Base-by-base conservation (phyloP, 2,329 filamentous ascomycete genomes). In the Sporothrix pseudoabietina region DNA sequence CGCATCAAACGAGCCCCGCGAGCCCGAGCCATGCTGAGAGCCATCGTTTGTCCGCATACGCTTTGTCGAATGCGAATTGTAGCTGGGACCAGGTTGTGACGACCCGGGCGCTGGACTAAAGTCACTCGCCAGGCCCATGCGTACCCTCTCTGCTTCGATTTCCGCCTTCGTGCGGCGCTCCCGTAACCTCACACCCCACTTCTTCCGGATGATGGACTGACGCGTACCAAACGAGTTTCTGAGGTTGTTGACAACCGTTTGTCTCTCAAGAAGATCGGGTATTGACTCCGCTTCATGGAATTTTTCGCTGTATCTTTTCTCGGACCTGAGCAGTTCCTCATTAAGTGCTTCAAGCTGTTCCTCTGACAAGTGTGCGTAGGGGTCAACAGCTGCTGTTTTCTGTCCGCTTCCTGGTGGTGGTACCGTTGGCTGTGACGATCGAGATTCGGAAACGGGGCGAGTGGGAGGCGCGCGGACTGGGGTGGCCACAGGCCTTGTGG, bases 141-240 rank as follows among this genome's bases (percentile, higher is more conserved):
- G 83, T n/a, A 83, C 80, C 9, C 78, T 79, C 74, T 84, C 82
- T 0, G 82, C 81, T 2, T 84, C 81, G 19, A 87, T 84, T 74
- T 86, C 84, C 0, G 81, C 81, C 74, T 78, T 84, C 2, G 83
- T 84, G 0, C 87, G 84, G 14, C 86, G 81, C 75, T 84, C 82
- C 0, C 86, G 83, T 16, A 89, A 81, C 1, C 83, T 83, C 44
- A 89, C 86, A n/a, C 87, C 87, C 74, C 85, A 89, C 74, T 84
- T 88, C 77, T 87, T 89, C 14, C 87, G 84, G 3, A 87, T 85
- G n/a, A 83, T 82, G 71, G 85, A 88, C 77, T 88, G 86, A 73
- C 87, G 87, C 3, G 86, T 88, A 59, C 85, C 85, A 76, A 86
- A 87, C 3, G 83, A 83, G 75, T 88, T 89, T 55, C 84, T 84